Percentiles rank a stretch among this genome's conserved stretches.
Conservation (phyloP, 306 rosid genomes). For the Purshia tridentata region DNA sequence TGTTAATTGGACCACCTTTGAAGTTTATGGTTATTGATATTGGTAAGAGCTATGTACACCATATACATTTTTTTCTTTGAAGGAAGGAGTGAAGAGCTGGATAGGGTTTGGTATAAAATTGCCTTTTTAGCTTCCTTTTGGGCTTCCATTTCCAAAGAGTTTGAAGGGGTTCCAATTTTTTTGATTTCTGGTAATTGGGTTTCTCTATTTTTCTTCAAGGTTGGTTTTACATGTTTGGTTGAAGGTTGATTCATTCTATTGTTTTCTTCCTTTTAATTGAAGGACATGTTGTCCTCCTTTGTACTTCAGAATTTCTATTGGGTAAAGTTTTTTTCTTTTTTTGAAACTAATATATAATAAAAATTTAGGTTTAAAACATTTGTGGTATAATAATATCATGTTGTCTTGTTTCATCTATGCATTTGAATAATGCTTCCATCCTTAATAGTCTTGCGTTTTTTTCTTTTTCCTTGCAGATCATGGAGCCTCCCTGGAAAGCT, state of each 20-base stretch:
- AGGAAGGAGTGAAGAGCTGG: background rate
- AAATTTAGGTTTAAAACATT: background rate
- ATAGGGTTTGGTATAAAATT: background rate
- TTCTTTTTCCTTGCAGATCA: slow-evolving; percentile 60
- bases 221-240: background rate
- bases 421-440: background rate
- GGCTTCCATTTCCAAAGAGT: background rate
- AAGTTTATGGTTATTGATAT: background rate
- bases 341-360: background rate
- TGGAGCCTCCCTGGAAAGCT: slow-evolving; percentile 97
- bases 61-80: background rate
- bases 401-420: slow-evolving; percentile 15
- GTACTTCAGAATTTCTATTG: background rate
- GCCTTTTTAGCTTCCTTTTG: background rate
- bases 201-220: too few relatives aligned
- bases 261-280: background rate
- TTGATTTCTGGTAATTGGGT: too few relatives aligned
- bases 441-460: slow-evolving; percentile 9
- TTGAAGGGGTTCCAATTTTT: background rate
- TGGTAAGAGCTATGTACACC: background rate
- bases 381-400: background rate
- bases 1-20: background rate
- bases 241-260: background rate
- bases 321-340: background rate
- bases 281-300: background rate